Base-by-base conservation (phyloP, 495 filamentous ascomycete genomes). In the Aspergillus conjunctus region DNA sequence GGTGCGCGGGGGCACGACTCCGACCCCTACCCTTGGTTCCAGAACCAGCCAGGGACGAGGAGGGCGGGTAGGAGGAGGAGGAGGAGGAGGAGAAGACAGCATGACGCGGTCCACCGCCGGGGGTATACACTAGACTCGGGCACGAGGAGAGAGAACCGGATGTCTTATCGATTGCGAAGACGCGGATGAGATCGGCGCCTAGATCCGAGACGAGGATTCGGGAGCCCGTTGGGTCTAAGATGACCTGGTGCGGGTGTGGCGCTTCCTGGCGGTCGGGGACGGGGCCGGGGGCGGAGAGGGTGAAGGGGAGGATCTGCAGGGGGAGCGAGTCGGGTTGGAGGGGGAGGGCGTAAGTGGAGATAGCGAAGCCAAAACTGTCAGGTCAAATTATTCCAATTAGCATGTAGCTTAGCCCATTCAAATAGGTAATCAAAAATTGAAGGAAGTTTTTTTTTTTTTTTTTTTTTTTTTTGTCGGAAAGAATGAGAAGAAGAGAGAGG, bases 141-240 rank as follows among this genome's bases (percentile, higher is more conserved):
- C 74, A 77, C 18, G 54, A 21, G 1, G 48, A 43, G 2, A 79
- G 59, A 3, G 64, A 49, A 4, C 74, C 75, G 6, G 70, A 79
- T 14, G 54, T 48, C 15, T 70, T 69, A 55, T 86, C 72, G 59
- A 88, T 83, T 30, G 66, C 63, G 71, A 85, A 91, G 43, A 91
- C 72, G 55, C 84, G 86, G 45, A 92, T 60, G n/a, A 87, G 65
- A 65, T 93, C 90, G 17, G 85, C 79, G 51, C 90, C 89, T 7
- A 93, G 76, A 58, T 93, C 90, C 10, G 90, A 88, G 8, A 85
- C 78, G 0, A 91, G 60, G 17, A 90, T 64, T 73, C 84, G 92
- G 21, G 75, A 66, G 1, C 79, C 83, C 0, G 86, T 87, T 15
- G 90, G 90, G 66, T 93, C 90, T 22, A 91, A 68, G 62, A 91